phyloP scores from a whole-genome alignment of 176 grass and related monocot genomes.

The Zizania latifolia region DNA sequence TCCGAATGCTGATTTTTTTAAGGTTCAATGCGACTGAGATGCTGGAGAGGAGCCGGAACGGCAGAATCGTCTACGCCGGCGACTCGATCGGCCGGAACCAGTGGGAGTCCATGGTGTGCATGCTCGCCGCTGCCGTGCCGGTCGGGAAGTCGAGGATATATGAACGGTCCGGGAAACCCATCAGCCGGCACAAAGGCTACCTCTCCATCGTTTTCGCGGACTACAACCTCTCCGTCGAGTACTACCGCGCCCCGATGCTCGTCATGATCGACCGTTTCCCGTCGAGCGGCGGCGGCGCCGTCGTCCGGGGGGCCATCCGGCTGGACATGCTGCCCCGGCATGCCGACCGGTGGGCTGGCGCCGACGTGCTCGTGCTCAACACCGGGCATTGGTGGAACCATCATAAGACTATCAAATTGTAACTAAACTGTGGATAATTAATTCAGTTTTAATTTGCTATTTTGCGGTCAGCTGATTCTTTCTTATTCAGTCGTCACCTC shows the following conservation, averaged over 20 bases:
- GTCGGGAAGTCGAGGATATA: neutral
- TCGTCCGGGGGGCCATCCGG: neutral
- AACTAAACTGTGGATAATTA: neutral
- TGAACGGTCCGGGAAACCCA: conserved; percentile 36
- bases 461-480: no score
- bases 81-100: conserved; percentile 51
- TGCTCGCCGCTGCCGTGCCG: conserved; percentile 32
- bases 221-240: conserved; percentile 28
- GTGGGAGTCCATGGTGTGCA: conserved; percentile 54
- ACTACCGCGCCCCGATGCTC: conserved; percentile 45
- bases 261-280: conserved; percentile 31
- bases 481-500: no score
- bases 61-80: conserved; percentile 38
- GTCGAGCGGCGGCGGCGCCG: neutral
- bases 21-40: conserved; percentile 43
- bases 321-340: conserved; percentile 30
- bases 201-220: conserved; percentile 32
- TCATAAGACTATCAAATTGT: conserved; percentile 35
- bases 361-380: conserved; percentile 40
- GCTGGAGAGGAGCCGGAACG: conserved; percentile 39
- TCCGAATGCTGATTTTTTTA: neutral
- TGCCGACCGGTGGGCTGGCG: conserved; percentile 16
- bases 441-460: no score
- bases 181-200: conserved; percentile 40
- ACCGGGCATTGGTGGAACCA: conserved; percentile 48